Conservation (phyloP, 2,329 filamentous ascomycete species). For the Aspergillus japonicus region DNA sequence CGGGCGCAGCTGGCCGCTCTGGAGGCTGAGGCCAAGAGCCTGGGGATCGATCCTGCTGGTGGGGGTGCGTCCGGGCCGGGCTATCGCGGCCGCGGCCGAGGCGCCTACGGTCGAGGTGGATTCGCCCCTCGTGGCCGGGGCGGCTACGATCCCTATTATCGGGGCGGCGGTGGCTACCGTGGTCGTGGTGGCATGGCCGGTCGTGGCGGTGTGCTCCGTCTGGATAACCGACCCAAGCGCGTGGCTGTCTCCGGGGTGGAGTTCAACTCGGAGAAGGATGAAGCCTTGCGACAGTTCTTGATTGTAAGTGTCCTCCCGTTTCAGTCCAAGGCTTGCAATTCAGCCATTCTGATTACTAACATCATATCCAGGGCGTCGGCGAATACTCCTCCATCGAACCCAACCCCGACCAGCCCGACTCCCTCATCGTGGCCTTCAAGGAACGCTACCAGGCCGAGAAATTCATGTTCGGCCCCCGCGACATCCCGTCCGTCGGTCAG, state of each 20-base stretch:
- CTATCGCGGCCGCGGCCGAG: slow-evolving; percentile 39
- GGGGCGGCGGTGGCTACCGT: slow-evolving; percentile 41
- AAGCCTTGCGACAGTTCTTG: slow-evolving; percentile 57
- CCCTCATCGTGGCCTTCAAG: slow-evolving; percentile 47
- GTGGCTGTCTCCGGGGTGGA: slow-evolving; percentile 52
- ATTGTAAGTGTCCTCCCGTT: slow-evolving; percentile 38
- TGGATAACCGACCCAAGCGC: slow-evolving; percentile 59
- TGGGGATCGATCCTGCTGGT: slow-evolving; percentile 51
- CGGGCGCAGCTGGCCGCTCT: slow-evolving; percentile 56
- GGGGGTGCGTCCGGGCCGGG: slow-evolving; percentile 27
- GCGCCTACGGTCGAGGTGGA: slow-evolving; percentile 39
- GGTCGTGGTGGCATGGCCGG: slow-evolving; percentile 42
- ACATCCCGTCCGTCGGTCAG: slow-evolving; percentile 54
- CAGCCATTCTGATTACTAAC: slow-evolving; percentile 14
- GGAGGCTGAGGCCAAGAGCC: slow-evolving; percentile 54
- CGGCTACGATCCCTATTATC: slow-evolving; percentile 40
- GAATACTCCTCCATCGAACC: slow-evolving; percentile 48
- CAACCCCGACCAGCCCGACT: slow-evolving; percentile 40
- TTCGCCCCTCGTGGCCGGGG: slow-evolving; percentile 40
- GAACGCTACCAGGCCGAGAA: slow-evolving; percentile 55
- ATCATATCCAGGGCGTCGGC: slow-evolving; percentile 39
- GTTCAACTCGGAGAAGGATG: slow-evolving; percentile 52
- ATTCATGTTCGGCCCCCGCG: slow-evolving; percentile 48
- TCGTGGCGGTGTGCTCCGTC: slow-evolving; percentile 53
- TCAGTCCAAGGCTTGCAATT: no score